Evolutionary conservation across 129 eudicot genomes (phyloP), one percentile per base, ranked within the genome.

Genomic region (Lactuca sativa): DNA sequence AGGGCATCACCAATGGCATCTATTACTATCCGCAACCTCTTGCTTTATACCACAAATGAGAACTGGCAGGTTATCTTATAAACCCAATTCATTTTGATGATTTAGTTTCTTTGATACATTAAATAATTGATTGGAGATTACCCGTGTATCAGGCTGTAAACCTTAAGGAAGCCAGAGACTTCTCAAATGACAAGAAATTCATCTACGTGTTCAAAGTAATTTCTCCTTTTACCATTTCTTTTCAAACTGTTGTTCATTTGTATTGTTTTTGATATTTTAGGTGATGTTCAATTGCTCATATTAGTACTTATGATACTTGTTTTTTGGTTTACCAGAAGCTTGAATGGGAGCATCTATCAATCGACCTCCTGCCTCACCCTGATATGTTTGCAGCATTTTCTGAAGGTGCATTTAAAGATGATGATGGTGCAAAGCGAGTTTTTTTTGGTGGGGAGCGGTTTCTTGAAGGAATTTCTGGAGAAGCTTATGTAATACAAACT

Each of bases 1-100:
- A 93, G 99, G 99, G 96, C 97, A 72, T 80, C 95, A 49, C 98
- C 98, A 4, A 90, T 93, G 97, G 99, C 97, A 56, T 93, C 99
- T 68, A 80, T 93, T 69, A 93, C 99, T 69, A 90, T 93, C 56
- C 91, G 95, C 73, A 90, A 88, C 73, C 97, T 93, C 70, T 74
- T 74, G 60, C 97, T 93, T 37, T 87, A 82, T 81, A 93, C 99
- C 40, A 93, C 99, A 56, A 87, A 93, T 71, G 97, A 93, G 68
- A 89, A 68, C 69, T 93, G 99, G 99, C 84, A 93, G 99, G 99
- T 87, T 60, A 67, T 68, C 6, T 56, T 72, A 74, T 62, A 32
- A 68, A 54, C 14, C 33, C 65, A 56, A 55, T 65, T 32, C 31
- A 14, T 25, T 43, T 72, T 55, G 43, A 18, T 43, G 47, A 53